Evolutionary conservation across 2,329 filamentous ascomycete genomes (phyloP).

Genomic region (Aspergillus clavatus): DNA sequence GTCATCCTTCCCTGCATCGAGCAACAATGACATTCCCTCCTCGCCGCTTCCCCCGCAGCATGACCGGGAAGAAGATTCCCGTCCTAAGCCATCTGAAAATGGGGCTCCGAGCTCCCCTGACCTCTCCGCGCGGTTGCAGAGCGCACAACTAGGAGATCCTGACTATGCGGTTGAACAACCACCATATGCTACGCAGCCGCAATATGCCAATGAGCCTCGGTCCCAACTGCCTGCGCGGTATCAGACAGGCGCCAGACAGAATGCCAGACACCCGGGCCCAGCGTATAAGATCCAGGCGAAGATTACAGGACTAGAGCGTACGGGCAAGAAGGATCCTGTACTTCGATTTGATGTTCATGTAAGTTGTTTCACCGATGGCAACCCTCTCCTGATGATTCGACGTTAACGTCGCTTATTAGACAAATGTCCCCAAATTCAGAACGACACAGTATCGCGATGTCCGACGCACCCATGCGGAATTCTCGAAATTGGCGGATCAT

Average conservation of each 20-base stretch:
- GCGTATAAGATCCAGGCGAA: conserved; percentile 88
- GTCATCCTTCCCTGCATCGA: conserved; percentile 32
- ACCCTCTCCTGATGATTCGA: background rate
- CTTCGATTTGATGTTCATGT: conserved; percentile 95
- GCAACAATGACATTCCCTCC: conserved; percentile 36
- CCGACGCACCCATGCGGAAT: conserved; percentile 89
- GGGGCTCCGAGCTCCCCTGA: conserved; percentile 38
- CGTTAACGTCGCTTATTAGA: conserved; percentile 51
- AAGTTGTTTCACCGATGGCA: conserved; percentile 36
- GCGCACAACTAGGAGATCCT: conserved; percentile 36
- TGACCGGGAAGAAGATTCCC: conserved; percentile 17
- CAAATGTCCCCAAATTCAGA: conserved; percentile 95
- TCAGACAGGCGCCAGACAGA: conserved; percentile 38
- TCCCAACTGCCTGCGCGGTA: conserved; percentile 46
- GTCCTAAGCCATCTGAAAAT: conserved; percentile 13
- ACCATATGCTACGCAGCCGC: conserved; percentile 35
- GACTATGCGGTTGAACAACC: conserved; percentile 35
- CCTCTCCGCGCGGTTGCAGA: conserved; percentile 40
- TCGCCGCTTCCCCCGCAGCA: conserved; percentile 38
- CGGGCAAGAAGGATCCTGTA: conserved; percentile 92
- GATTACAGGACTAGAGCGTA: conserved; percentile 87
- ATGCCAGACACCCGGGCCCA: conserved; percentile 50
- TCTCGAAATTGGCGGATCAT: conserved; percentile 92
- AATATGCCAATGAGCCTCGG: conserved; percentile 36
- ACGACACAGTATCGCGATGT: conserved; percentile 98